Percentiles rank a stretch among this genome's conserved stretches.
These are phyloP conservation scores for Pharnaceum exiguum DNA, from an alignment of 148 eudicot genomes.

Conservation along the genomic window DNA sequence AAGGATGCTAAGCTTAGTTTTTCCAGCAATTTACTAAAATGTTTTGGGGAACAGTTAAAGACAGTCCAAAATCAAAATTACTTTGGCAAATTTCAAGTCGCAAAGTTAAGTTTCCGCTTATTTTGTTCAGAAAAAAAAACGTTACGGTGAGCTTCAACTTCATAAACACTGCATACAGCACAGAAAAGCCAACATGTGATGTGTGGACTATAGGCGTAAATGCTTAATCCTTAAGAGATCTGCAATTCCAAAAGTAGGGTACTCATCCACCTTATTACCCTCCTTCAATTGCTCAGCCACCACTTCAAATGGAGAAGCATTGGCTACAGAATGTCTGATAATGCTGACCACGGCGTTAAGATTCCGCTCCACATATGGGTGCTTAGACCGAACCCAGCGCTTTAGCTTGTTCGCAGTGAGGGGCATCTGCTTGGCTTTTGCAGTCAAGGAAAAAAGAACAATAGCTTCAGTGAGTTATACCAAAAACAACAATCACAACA, in stretches of 20 bases:
- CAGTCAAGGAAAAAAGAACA: conserved; percentile 6
- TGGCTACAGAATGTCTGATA: conserved; percentile 66
- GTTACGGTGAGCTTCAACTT: too few relatives aligned
- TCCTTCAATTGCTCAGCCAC: conserved; percentile 61
- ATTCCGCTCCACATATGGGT: conserved; percentile 81
- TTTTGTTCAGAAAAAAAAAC: too few relatives aligned
- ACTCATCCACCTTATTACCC: conserved; percentile 47
- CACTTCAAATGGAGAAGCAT: conserved; percentile 72
- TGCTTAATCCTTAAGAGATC: not conserved
- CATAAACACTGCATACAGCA: not conserved
- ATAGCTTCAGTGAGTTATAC: too few relatives aligned
- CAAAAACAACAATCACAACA: conserved; percentile 10
- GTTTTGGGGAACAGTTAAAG: too few relatives aligned
- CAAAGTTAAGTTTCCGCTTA: too few relatives aligned
- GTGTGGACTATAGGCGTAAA: not conserved
- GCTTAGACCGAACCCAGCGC: conserved; percentile 60
- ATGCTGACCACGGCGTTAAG: conserved; percentile 72
- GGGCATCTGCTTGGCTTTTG: conserved; percentile 98
- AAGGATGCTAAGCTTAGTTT: too few relatives aligned
- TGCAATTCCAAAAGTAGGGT: conserved; percentile 2
- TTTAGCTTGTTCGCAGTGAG: conserved; percentile 61
- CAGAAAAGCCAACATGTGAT: not conserved
- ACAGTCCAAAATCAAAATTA: too few relatives aligned
- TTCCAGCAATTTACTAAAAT: too few relatives aligned
- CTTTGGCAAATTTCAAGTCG: too few relatives aligned